Conservation (phyloP, 192 early-diverging fungal species). For the Glomus cerebriforme region DNA sequence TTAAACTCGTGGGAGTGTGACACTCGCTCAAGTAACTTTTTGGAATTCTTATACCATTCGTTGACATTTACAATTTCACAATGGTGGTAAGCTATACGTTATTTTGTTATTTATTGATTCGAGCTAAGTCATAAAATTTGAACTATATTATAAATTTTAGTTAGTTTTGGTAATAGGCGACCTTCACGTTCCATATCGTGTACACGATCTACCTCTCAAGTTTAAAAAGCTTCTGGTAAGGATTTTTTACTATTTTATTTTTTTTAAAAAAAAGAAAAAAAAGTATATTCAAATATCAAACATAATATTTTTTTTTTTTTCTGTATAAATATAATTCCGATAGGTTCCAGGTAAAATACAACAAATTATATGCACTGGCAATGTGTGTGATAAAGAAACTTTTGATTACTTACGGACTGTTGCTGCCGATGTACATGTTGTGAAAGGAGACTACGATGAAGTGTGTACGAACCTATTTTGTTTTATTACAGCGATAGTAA, state of each 20-base stretch:
- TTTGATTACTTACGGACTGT: conserved; percentile 88
- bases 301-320: neutral
- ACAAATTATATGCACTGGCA: conserved; percentile 92
- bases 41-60: conserved; percentile 40
- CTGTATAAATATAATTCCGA: neutral
- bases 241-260: conserved; percentile 16
- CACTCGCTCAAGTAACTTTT: too few relatives aligned
- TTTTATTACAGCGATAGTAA: too few relatives aligned
- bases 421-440: conserved; percentile 71
- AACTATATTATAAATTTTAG: conserved; percentile 41
- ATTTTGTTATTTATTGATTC: neutral
- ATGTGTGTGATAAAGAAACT: conserved; percentile 79
- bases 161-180: conserved; percentile 91
- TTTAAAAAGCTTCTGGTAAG: conserved; percentile 89
- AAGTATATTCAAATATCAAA: neutral
- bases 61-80: neutral
- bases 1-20: too few relatives aligned
- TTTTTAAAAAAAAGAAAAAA: neutral
- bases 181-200: conserved; percentile 92
- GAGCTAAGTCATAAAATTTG: neutral
- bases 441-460: conserved; percentile 86
- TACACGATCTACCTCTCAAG: conserved; percentile 83
- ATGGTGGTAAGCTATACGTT: neutral
- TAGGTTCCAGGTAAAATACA: conserved; percentile 94
- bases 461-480: conserved; percentile 35